These are phyloP conservation scores for Nothophaeocryptopus gaeumannii DNA, from an alignment of 2,329 filamentous ascomycete genomes.

Conservation along the genomic window DNA sequence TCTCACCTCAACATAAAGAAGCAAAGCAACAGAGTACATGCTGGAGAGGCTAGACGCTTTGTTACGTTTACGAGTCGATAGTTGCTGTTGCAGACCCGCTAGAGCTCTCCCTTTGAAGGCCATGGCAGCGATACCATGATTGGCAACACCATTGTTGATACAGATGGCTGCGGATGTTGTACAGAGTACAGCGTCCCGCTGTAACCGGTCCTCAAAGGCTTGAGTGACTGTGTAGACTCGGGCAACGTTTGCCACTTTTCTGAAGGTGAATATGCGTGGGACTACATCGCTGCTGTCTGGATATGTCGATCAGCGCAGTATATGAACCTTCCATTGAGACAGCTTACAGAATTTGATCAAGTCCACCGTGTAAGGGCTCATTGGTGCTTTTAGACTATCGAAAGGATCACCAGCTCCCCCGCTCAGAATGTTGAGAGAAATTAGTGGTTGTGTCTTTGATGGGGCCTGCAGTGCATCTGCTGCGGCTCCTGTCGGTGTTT, in stretches of 20 bases:
- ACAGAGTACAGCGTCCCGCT: not conserved
- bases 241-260: not conserved
- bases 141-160: not conserved
- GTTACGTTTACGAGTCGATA: not conserved
- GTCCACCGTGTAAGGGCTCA: slow-evolving; percentile 1
- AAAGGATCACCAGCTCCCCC: not conserved
- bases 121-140: slow-evolving; percentile 3
- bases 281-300: not conserved
- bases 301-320: not conserved
- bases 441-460: too few relatives aligned
- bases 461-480: too few relatives aligned
- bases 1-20: not conserved
- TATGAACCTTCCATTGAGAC: not conserved
- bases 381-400: not conserved
- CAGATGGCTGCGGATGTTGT: not conserved
- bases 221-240: not conserved
- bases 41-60: slow-evolving; percentile 2
- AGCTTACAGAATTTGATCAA: slow-evolving; percentile 2
- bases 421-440: too few relatives aligned
- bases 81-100: not conserved
- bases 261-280: slow-evolving; percentile 1
- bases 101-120: not conserved
- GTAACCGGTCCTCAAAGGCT: slow-evolving; percentile 1
- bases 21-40: slow-evolving; percentile 2
- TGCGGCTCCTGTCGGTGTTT: too few relatives aligned